Base-by-base conservation (phyloP, 768 basidiomycete genomes). In the Mycena galopus region DNA sequence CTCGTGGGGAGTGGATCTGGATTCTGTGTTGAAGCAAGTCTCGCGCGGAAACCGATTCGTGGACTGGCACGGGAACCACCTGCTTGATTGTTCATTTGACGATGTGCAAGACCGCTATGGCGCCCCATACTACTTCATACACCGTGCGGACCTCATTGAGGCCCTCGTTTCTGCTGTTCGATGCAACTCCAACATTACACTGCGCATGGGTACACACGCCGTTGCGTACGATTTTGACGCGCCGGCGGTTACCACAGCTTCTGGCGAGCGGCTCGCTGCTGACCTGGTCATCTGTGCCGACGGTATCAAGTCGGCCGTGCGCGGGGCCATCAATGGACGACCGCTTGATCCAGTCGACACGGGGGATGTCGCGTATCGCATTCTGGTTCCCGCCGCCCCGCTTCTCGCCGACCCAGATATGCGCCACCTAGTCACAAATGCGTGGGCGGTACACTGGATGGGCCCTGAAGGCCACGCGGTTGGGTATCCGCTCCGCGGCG, bases 121-220 rank as follows among this genome's bases (percentile, higher is more conserved):
- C 0, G 78, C 85, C 0, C 84, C 86, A 0, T 86, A 86, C 75
- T 85, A 84, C 56, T 86, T 86, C 73, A 82, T 86, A 47, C 85
- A 86, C 62, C 81, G 85, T 59, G 84, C 85, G 59, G 85, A 86
- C 67, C 84, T 86, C 32, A 83, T 84, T 65, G 78, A 78, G 21
- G 71, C 84, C 30, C 56, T 82, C 23, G 82, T 75, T 17, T 71
- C 77, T 6, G 77, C 81, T 6, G 81, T 78, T 12, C 64, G 71
- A 1, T 71, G 69, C 6, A 71, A 82, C 30, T 69, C 74, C 7
- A 77, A 77, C 2, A 79, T 84, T 27, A 80, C 78, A 2, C 78
- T 80, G 10, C 65, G 65, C 14, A 78, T 76, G 57, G 75, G 79
- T 35, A 84, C 84, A 16, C 77, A 77, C 0, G 65, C 68, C 19